Evolutionary conservation across 768 basidiomycete species (phyloP), one percentile per base, ranked within the genome.

Genomic region (Tulasnella calospora): DNA sequence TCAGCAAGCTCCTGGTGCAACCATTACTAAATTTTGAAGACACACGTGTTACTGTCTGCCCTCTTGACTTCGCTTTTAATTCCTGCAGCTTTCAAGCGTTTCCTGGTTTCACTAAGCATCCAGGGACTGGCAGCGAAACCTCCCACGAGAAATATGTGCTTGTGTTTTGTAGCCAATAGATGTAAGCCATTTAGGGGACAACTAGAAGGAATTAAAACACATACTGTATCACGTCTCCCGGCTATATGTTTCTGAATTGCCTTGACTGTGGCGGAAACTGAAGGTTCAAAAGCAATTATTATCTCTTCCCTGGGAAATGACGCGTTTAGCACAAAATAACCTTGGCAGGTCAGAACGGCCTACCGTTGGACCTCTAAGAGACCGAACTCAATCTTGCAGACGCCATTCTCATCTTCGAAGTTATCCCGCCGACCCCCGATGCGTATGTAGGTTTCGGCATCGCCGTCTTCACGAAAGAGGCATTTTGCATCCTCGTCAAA

Each of bases 71-170:
- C 87, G 7, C 23, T 8, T 3, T 6, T 57, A 74, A 94, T 87
- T 35, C 86, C 85, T 71, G 87, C 84, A 0, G 88, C 86, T 5
- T 85, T 85, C 19, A 94, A 88, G 35, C 89, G 89, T 79, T 91
- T 90, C 85, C 92, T 91, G 21, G 94, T 86, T 83, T 94, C 92
- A 36, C 86, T 83, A 83, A 93, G 93, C 36, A 94, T 85, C 92
- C 92, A 94, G 1, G 92, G 91, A 79, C 91, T 92, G 0, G 93
- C 92, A 1, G 93, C 93, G 80, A 93, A 94, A 67, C 93, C 93
- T 81, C 93, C 93, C 10, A 94, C 93, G 30, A 94, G 85, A 86
- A 92, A 94, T 6, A 94, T 89, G 23, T 92, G 92, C 91, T 92
- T 17, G n/a, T 47, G 10, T 19, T 55, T 30, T n/a, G n/a, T 10